Evolutionary conservation across 1,284 basidiomycete genomes (phyloP), one percentile per base, ranked within the genome.

Genomic region (Sanghuangporus sanghuang): DNA sequence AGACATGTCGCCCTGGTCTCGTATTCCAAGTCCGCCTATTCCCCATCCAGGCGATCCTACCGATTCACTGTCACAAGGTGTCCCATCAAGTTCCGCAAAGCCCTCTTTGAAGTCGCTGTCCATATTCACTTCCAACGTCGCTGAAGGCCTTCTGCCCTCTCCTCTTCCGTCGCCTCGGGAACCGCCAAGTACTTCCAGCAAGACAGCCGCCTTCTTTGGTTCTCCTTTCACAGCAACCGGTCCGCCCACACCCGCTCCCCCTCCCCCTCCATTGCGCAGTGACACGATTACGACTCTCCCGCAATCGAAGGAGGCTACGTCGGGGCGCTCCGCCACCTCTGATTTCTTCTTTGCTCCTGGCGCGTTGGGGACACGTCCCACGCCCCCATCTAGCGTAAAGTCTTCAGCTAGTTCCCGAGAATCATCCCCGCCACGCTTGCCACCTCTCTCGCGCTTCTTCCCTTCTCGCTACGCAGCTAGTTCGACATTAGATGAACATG

Each of bases 181-280:
- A 53, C 5, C 52, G 23, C 55, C 63, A 12, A 18, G 57, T 18
- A 54, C 54, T 36, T 52, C 53, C 21, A 64, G 64, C 63, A 71
- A 71, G 62, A 71, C 69, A 1, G 63, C 68, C 54, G 69, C 70
- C 11, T 69, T 70, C 64, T 71, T 70, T 59, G 63, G 76, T 21
- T 78, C 78, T 8, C 76, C 80, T 0, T 81, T 79, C 68, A 69
- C 75, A 11, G 69, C 74, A 3, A 62, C 70, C 5, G 70, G 71
- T 0, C 71, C 71, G 12, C 69, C 71, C 8, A 70, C 74, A 0
- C 70, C 72, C 1, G 66, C 70, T 1, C 72, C 67, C 14, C 69
- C 70, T 27, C 63, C 67, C 2, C 68, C 71, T 60, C 67, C 68
- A 66, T 68, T 42, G 62, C 55, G 66, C 65, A 48, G 55, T 64